A percentile compares a stretch with the other conserved stretches of the same genome.
Conservation (phyloP, 177 flowering plant species). For the Telopea speciosissima region DNA sequence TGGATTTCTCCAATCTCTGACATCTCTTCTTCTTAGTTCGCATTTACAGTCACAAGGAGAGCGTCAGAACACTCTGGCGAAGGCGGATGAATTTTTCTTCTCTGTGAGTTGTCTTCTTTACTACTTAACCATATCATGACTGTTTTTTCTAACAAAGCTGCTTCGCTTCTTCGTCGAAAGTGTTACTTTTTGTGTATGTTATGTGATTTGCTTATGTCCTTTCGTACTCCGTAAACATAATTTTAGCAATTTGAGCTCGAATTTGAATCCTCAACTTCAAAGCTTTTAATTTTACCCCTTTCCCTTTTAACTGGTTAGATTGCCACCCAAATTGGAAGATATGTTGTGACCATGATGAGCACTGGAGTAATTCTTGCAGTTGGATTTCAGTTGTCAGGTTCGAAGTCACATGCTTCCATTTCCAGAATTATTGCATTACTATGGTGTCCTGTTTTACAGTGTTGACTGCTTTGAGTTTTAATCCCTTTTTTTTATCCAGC, state of each 20-base stretch:
- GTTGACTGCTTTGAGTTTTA: constrained; percentile 2
- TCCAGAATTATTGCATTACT: not conserved
- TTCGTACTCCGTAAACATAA: not conserved
- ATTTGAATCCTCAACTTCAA: not conserved
- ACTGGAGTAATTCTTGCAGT: constrained; percentile 81
- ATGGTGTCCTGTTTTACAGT: not conserved
- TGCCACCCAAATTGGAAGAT: constrained; percentile 76
- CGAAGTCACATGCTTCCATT: constrained; percentile 7
- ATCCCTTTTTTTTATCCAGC: too few relatives aligned
- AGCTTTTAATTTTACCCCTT: not conserved
- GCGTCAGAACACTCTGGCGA: constrained; percentile 24
- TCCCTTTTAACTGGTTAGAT: constrained; percentile 26
- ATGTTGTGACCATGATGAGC: constrained; percentile 88
- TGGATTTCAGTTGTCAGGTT: constrained; percentile 93
- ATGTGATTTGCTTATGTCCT: not conserved
- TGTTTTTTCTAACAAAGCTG: not conserved
- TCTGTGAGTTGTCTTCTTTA: constrained; percentile 31
- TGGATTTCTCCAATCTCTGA: constrained; percentile 34
- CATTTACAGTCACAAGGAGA: constrained; percentile 21
- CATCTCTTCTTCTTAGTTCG: constrained; percentile 18
- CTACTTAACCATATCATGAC: too few relatives aligned
- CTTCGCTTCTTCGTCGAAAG: not conserved
- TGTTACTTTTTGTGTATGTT: not conserved
- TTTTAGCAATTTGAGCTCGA: not conserved
- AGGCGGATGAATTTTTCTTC: constrained; percentile 48